Percentiles rank a stretch among this genome's conserved stretches.
Evolutionary conservation across 164 flowering plant genomes (phyloP).

Genomic region (Buxus sempervirens): DNA sequence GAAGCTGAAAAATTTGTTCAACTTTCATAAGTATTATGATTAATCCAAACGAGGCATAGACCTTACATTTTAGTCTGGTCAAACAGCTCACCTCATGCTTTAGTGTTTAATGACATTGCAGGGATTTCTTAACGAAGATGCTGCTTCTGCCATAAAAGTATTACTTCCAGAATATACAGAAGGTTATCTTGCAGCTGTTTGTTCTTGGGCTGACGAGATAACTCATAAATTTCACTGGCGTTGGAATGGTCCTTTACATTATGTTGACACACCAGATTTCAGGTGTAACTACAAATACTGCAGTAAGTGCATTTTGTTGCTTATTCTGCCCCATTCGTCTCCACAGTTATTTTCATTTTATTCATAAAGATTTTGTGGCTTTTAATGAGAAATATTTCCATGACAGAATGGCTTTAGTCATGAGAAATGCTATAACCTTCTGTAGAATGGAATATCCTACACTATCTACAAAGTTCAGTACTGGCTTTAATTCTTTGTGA

Average conservation of each 20-base stretch:
- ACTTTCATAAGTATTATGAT: too few species aligned
- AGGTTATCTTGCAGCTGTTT: constrained; percentile 81
- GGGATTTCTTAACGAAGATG: constrained; percentile 64
- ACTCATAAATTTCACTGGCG: constrained; percentile 34
- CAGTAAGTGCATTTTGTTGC: constrained; percentile 47
- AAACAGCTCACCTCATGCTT: too few species aligned
- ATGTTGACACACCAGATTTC: constrained; percentile 86
- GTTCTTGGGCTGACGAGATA: constrained; percentile 92
- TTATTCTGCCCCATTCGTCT: not conserved
- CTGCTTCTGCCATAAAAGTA: constrained; percentile 53
- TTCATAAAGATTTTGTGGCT: not conserved
- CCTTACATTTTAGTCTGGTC: too few species aligned
- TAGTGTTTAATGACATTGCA: too few species aligned
- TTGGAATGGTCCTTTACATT: constrained; percentile 87
- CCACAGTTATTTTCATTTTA: not conserved
- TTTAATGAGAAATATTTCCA: not conserved
- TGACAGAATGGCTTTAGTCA: not conserved
- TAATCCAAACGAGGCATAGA: too few species aligned
- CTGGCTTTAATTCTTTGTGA: not conserved
- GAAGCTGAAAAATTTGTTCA: too few species aligned
- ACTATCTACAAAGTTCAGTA: not conserved
- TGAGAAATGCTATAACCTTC: not conserved
- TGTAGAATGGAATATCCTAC: too few species aligned
- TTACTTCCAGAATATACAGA: constrained; percentile 78
- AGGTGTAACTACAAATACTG: constrained; percentile 77